These are phyloP conservation scores for Axilococcus clingmanii DNA, from an alignment of 139 green algal species.

Conservation along the genomic window DNA sequence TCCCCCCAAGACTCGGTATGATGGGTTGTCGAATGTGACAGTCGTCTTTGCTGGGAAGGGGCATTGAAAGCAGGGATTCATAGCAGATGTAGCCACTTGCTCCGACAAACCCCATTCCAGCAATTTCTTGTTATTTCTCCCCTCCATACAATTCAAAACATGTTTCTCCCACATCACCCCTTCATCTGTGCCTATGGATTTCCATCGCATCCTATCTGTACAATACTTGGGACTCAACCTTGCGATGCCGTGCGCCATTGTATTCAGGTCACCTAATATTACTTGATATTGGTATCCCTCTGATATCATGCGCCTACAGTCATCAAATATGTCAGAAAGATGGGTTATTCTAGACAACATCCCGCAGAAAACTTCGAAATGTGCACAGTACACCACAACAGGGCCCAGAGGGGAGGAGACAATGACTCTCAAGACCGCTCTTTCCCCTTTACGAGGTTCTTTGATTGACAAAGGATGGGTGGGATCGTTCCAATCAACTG, in stretches of 20 bases:
- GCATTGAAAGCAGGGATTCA: constrained; percentile 70
- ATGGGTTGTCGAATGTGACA: constrained; percentile 65
- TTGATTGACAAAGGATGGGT: constrained; percentile 21
- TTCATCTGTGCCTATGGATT: constrained; percentile 56
- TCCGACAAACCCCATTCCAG: constrained; percentile 39
- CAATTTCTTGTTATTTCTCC: constrained; percentile 37
- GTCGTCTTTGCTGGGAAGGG: constrained; percentile 38
- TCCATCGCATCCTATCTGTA: constrained; percentile 62
- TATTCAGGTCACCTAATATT: constrained; percentile 81
- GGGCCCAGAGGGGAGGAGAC: constrained; percentile 31
- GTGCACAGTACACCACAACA: constrained; percentile 66
- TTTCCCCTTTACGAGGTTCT: constrained; percentile 52
- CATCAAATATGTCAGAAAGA: constrained; percentile 60
- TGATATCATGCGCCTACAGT: constrained; percentile 27
- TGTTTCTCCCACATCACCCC: constrained; percentile 55
- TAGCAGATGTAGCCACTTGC: constrained; percentile 33
- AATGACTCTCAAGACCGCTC: constrained; percentile 50
- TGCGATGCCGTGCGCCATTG: constrained; percentile 72
- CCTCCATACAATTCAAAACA: constrained; percentile 28
- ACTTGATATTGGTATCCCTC: constrained; percentile 16
- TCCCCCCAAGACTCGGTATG: constrained; percentile 39
- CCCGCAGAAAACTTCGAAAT: constrained; percentile 88
- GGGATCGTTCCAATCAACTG: constrained; percentile 64
- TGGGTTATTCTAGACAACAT: constrained; percentile 65
- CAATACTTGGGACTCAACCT: constrained; percentile 70